Percentiles rank a stretch among this genome's conserved stretches.
Conservation (phyloP, 2,329 filamentous ascomycete species). For the Tolypocladium nubicola region DNA sequence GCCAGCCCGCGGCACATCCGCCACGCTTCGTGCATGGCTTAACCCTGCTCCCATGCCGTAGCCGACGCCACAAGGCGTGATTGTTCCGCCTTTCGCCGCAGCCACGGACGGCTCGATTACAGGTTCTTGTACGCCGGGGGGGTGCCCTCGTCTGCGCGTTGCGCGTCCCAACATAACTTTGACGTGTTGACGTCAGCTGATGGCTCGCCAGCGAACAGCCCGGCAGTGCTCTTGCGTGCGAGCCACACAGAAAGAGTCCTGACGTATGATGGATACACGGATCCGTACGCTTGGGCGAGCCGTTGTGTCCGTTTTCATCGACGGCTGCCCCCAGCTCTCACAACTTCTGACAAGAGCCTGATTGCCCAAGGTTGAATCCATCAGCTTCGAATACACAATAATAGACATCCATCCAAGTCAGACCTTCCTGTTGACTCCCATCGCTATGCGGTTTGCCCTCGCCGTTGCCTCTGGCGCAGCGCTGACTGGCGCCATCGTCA, state of each 20-base stretch:
- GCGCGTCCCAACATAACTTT: background rate
- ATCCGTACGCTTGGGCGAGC: background rate
- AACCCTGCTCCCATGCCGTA: background rate
- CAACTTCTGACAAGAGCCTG: background rate
- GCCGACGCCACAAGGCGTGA: background rate
- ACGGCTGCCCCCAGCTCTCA: background rate
- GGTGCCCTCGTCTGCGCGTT: background rate
- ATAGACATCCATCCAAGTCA: background rate
- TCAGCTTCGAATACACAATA: background rate
- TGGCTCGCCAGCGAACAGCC: no score
- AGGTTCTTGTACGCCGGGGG: background rate
- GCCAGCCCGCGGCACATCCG: background rate
- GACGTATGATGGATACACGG: background rate
- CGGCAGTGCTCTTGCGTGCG: background rate
- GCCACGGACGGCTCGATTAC: background rate
- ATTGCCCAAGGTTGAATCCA: background rate
- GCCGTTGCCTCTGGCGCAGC: background rate
- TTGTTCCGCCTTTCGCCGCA: background rate
- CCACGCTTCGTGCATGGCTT: background rate
- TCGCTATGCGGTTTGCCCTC: background rate
- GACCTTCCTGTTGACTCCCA: no score
- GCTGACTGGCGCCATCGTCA: background rate
- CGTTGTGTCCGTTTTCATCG: background rate
- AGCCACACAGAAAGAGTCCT: background rate
- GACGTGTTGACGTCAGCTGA: background rate